Base-by-base conservation (phyloP, 768 basidiomycete genomes). In the Leucosporidium scottii region DNA sequence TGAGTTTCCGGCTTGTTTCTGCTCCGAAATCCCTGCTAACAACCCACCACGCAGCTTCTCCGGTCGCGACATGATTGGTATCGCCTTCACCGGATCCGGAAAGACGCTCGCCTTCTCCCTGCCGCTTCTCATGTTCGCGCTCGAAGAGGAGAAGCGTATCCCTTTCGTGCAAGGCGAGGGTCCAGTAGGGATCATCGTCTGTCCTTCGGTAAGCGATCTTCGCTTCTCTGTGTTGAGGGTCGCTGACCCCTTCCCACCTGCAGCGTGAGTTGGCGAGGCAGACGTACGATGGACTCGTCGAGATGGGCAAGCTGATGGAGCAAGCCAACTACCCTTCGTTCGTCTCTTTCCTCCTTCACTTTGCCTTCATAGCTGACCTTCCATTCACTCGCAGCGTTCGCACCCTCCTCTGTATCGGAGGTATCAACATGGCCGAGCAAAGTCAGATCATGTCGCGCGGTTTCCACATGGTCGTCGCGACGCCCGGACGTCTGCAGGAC, bases 361-460 rank as follows among this genome's bases (percentile, higher is more conserved):
- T 10, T 18, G 0, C 25, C 12, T 17, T 6, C 59, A 12, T 5
- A 17, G 3, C 50, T 55, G 44, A 27, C 59, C 36, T 44, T 4
- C 20, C 28, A 8, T 30, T 3, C 17, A 20, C n/a, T 0, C 85
- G 84, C 73, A 69, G 68, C 30, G 80, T 99, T 34, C 90, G 96
- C 77, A 85, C 87, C 1, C 81, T 99, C 5, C 83, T 98, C 27
- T 96, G 93, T 75, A 99, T 99, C 69, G 96, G 96, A 54, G 96
- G 96, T 3, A 97, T 99, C 75, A 91, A 90, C 62, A 97, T 99
- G 93, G 86, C 86, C 68, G 96, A 98, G n/a, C 96, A 98, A 79
- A 86, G 86, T 73, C 91, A 96, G 74, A 87, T 89, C 10, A 79
- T 99, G 75, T 87, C 82, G 80, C 90, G 89, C 79, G 96, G 96